A percentile compares a stretch with the other conserved stretches of the same genome.
Evolutionary conservation across 495 filamentous ascomycete species (phyloP).

Genomic region (Tuber microsphaerosporum): DNA sequence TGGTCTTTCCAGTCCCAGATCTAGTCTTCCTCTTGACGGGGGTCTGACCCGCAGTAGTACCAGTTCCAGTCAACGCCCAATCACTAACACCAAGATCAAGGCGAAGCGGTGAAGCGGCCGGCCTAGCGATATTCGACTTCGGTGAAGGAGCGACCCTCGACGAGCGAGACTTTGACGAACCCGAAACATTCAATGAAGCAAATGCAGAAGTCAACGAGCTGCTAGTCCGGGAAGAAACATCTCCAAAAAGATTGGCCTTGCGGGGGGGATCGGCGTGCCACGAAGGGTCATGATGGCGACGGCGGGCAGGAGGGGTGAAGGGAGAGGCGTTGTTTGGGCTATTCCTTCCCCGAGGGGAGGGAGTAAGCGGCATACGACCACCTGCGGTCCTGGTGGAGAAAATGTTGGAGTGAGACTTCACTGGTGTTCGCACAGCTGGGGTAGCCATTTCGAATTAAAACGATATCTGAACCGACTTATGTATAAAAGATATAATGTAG

Average conservation of each 20-base stretch:
- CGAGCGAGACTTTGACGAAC: constrained; percentile 47
- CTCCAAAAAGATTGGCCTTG: constrained; percentile 11
- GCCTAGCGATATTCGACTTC: constrained; percentile 83
- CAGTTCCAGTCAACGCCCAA: constrained; percentile 79
- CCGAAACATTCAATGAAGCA: constrained; percentile 32
- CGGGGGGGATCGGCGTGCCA: constrained; percentile 28
- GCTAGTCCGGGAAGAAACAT: constrained; percentile 6
- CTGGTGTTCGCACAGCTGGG: constrained; percentile 76
- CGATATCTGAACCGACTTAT: neutral
- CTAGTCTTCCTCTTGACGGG: constrained; percentile 56
- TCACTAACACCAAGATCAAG: constrained; percentile 91
- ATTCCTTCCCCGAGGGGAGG: constrained; percentile 65
- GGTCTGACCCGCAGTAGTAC: constrained; percentile 58
- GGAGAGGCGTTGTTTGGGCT: constrained; percentile 56
- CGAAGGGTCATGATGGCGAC: constrained; percentile 30
- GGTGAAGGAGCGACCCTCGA: constrained; percentile 54
- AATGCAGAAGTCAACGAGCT: constrained; percentile 33
- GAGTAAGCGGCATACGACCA: constrained; percentile 88
- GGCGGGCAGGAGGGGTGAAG: constrained; percentile 60
- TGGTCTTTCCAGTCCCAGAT: constrained; percentile 67
- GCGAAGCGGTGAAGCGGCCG: constrained; percentile 58
- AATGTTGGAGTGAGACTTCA: constrained; percentile 86
- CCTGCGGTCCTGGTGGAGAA: constrained; percentile 90
- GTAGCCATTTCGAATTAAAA: constrained; percentile 61
- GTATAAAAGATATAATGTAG: neutral